Evolutionary conservation across 2,329 filamentous ascomycete species (phyloP).

Genomic region (Corniculantispora saksenae): DNA sequence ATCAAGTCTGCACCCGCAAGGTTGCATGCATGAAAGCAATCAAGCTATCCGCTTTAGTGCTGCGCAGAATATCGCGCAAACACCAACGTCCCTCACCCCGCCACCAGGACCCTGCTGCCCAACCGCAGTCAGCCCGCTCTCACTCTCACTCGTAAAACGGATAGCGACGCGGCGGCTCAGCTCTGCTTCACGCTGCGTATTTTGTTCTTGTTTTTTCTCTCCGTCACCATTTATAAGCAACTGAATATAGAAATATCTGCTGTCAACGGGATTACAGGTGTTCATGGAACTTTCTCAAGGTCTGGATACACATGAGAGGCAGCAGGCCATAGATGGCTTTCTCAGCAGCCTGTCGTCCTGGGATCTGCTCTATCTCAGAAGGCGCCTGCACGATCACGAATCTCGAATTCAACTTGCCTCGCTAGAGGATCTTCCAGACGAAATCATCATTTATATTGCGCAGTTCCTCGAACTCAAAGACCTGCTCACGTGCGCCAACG

Average conservation of each 20-base stretch:
- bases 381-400: constrained; percentile 20
- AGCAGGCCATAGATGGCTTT: constrained; percentile 27
- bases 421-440: constrained; percentile 30
- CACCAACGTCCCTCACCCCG: background rate
- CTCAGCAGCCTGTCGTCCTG: constrained; percentile 28
- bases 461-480: constrained; percentile 28
- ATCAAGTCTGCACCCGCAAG: background rate
- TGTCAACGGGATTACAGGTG: background rate
- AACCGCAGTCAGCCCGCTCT: background rate
- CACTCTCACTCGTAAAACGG: background rate
- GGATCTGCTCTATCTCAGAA: constrained; percentile 31
- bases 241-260: background rate
- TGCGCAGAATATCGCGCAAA: constrained; percentile 16
- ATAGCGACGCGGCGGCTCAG: background rate
- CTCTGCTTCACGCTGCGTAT: background rate
- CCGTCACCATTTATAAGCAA: background rate
- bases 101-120: constrained; percentile 11
- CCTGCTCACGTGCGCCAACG: constrained; percentile 27
- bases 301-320: constrained; percentile 3
- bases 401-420: constrained; percentile 24
- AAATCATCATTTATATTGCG: constrained; percentile 30
- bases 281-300: constrained; percentile 12
- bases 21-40: background rate
- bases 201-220: background rate
- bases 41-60: background rate